Percentiles rank a stretch among this genome's conserved stretches.
Evolutionary conservation across 2,329 filamentous ascomycete genomes (phyloP).

Genomic region (Arthrinium puccinioides): DNA sequence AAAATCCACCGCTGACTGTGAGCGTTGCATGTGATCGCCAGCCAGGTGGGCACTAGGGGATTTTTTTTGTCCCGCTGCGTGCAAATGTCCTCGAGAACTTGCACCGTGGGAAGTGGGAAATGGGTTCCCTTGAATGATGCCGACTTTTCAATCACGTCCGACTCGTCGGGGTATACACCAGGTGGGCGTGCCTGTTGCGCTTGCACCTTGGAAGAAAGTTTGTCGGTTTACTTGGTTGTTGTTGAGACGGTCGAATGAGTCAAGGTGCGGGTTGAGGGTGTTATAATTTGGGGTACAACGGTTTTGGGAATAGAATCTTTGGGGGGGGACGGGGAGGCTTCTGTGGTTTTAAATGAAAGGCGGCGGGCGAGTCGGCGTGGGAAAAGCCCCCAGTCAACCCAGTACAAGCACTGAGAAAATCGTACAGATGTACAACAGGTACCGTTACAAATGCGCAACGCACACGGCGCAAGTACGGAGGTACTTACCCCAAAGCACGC

Average conservation of each 20-base stretch:
- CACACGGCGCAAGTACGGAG: slow-evolving; percentile 3
- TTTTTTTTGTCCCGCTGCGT: too few relatives aligned
- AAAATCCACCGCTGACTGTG: slow-evolving; percentile 67
- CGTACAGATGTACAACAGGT: slow-evolving; percentile 1
- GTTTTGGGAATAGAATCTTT: slow-evolving; percentile 21
- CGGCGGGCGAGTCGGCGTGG: slow-evolving; percentile 17
- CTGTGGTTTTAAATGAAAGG: slow-evolving; percentile 28
- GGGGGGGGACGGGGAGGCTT: slow-evolving; percentile 22
- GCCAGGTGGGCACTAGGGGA: slow-evolving; percentile 22
- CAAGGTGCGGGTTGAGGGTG: slow-evolving; percentile 1
- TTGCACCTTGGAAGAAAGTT: too few relatives aligned
- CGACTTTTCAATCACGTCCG: too few relatives aligned
- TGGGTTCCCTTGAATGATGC: too few relatives aligned
- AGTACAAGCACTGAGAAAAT: neutral
- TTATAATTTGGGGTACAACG: slow-evolving; percentile 16
- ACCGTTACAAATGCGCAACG: slow-evolving; percentile 2
- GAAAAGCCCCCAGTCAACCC: neutral
- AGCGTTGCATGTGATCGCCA: slow-evolving; percentile 65
- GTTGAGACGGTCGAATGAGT: neutral
- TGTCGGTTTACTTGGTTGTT: slow-evolving; percentile 1
- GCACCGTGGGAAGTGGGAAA: too few relatives aligned
- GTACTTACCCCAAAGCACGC: slow-evolving; percentile 5
- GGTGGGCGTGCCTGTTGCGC: too few relatives aligned
- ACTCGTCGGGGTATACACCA: too few relatives aligned
- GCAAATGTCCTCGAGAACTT: too few relatives aligned